Percentiles rank a stretch among this genome's conserved stretches.
phyloP scores from a whole-genome alignment of 2,329 filamentous ascomycete species.

The Xylariaceae sp. region DNA sequence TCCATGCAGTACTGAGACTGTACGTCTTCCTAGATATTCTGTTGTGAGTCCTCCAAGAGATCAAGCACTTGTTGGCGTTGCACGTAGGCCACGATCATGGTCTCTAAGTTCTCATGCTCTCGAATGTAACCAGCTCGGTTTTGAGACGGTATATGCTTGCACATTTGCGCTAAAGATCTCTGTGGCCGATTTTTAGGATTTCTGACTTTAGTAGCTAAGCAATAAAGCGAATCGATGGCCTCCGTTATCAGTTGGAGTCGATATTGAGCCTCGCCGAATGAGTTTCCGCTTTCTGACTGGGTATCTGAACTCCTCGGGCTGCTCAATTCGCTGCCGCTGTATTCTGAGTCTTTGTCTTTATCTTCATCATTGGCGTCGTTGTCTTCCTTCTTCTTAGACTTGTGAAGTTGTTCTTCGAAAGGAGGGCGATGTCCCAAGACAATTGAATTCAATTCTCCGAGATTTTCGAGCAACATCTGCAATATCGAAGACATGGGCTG shows the following conservation, averaged over 20 bases:
- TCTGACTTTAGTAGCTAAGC: conserved; percentile 16
- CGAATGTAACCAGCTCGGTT: not conserved
- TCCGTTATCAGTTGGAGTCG: conserved; percentile 6
- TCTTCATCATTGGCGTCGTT: conserved; percentile 3
- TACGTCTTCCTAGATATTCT: not conserved
- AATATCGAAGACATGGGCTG: not conserved
- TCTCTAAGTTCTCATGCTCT: conserved; percentile 14
- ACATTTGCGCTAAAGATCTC: conserved; percentile 15
- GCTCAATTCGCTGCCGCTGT: not conserved
- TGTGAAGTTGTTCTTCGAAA: not conserved
- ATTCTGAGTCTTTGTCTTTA: not conserved
- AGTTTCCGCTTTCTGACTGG: too few relatives aligned
- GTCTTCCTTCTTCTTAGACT: not conserved
- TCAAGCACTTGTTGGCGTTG: not conserved
- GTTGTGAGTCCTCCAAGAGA: not conserved
- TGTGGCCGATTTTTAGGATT: conserved; percentile 21
- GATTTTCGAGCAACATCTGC: not conserved
- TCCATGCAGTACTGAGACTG: not conserved
- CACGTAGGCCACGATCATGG: conserved; percentile 9
- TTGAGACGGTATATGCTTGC: conserved; percentile 3
- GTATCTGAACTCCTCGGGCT: not conserved
- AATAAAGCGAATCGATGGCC: conserved; percentile 15
- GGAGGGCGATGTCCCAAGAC: not conserved
- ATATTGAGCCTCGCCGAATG: conserved; percentile 14
- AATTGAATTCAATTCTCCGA: conserved; percentile 14